phyloP scores from a whole-genome alignment of 345 rosid species.

The Turnera subulata region DNA sequence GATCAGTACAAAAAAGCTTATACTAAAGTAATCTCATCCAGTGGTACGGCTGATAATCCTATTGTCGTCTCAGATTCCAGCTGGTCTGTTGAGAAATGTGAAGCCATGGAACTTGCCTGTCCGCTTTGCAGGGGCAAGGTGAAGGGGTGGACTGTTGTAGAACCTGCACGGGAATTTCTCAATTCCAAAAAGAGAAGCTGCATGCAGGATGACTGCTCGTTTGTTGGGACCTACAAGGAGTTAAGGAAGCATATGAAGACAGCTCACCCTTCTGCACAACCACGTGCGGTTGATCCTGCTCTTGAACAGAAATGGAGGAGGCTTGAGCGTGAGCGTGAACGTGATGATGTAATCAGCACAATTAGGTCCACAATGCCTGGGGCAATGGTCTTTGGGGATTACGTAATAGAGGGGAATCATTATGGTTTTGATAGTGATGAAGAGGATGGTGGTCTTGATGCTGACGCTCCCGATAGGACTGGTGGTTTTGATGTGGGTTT shows the following conservation, averaged over 20 bases:
- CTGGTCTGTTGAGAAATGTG: slow-evolving; percentile 45
- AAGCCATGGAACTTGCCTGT: slow-evolving; percentile 61
- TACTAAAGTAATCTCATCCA: slow-evolving; percentile 47
- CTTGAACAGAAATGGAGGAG: slow-evolving; percentile 85
- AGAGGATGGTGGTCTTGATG: slow-evolving; percentile 31
- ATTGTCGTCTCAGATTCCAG: slow-evolving; percentile 26
- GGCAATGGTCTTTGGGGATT: slow-evolving; percentile 79
- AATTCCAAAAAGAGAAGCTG: slow-evolving; percentile 78
- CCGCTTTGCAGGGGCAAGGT: slow-evolving; percentile 97
- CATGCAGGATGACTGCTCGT: slow-evolving; percentile 88
- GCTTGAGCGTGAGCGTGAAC: slow-evolving; percentile 68
- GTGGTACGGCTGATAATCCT: slow-evolving; percentile 29
- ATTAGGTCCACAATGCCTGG: slow-evolving; percentile 88
- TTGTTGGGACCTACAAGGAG: slow-evolving; percentile 73
- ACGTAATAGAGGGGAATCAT: slow-evolving; percentile 65
- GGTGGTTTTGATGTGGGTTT: slow-evolving; percentile 47
- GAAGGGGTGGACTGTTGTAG: slow-evolving; percentile 96
- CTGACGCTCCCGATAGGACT: slow-evolving; percentile 30
- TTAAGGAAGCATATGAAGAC: slow-evolving; percentile 85
- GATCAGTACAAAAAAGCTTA: slow-evolving; percentile 88
- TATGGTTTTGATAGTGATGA: slow-evolving; percentile 48
- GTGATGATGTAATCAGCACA: slow-evolving; percentile 69
- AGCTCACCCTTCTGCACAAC: slow-evolving; percentile 73
- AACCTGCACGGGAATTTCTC: slow-evolving; percentile 71
- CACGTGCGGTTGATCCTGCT: slow-evolving; percentile 76